Evolutionary conservation across 78 protist species (phyloP).

Genomic region (Chrysochromulina parva): DNA sequence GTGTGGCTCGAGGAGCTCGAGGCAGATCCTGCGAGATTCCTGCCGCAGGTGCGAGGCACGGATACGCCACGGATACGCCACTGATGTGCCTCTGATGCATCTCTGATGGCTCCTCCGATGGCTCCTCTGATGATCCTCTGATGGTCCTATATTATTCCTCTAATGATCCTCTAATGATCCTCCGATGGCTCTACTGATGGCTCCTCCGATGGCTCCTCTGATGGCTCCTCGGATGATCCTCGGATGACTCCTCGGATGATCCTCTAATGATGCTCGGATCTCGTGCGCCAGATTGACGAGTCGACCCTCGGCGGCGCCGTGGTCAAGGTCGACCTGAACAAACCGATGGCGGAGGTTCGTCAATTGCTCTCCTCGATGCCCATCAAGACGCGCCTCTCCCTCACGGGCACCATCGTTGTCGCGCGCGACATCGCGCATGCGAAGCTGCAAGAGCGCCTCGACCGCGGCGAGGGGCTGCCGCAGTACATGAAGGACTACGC

Average conservation of each 20-base stretch:
- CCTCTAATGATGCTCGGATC: no score
- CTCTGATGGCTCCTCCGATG: no score
- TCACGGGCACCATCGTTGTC: conserved; percentile 79
- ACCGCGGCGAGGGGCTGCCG: conserved; percentile 50
- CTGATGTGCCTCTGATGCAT: no score
- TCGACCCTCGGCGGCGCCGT: conserved; percentile 27
- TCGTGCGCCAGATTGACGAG: no score
- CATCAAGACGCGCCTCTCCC: conserved; percentile 46
- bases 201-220: no score
- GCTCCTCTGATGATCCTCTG: no score
- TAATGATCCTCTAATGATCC: no score
- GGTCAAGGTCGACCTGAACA: conserved; percentile 76
- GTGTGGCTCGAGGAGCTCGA: conserved; percentile 77
- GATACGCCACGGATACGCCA: neutral
- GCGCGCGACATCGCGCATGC: conserved; percentile 90
- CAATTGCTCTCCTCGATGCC: conserved; percentile 49
- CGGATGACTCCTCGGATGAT: no score
- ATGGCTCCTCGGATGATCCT: no score
- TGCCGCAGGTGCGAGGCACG: conserved; percentile 50
- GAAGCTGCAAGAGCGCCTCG: conserved; percentile 60
- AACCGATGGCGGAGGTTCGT: conserved; percentile 67
- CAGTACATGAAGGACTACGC: conserved; percentile 70
- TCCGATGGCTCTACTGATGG: no score
- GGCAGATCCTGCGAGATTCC: conserved; percentile 59
- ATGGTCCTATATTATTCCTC: no score